Percentiles rank a stretch among this genome's conserved stretches.
Evolutionary conservation across 2,329 filamentous ascomycete species (phyloP).

Genomic region (Xylaria sp.): DNA sequence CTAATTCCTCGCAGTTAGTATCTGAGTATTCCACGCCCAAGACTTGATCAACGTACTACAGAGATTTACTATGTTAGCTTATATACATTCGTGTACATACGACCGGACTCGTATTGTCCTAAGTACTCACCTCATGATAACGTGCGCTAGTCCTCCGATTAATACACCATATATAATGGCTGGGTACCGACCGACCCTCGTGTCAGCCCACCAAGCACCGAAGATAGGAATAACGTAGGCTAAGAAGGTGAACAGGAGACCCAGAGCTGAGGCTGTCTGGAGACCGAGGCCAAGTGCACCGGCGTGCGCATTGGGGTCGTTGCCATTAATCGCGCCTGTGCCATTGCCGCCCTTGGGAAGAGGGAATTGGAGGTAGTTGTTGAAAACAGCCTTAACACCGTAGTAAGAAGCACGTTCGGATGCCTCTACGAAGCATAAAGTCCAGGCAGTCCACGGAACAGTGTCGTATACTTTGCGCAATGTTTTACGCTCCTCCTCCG

Average conservation of each 20-base stretch:
- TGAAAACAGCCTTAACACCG: constrained; percentile 61
- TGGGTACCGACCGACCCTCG: constrained; percentile 73
- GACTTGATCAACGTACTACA: constrained; percentile 23
- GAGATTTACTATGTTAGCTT: constrained; percentile 15
- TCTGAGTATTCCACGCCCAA: not conserved
- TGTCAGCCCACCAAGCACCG: constrained; percentile 68
- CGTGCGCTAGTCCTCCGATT: constrained; percentile 70
- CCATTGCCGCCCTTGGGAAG: constrained; percentile 53
- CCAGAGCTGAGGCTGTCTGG: constrained; percentile 59
- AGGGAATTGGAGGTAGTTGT: constrained; percentile 66
- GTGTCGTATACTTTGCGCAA: constrained; percentile 59
- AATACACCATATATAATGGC: constrained; percentile 68
- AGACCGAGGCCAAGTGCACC: constrained; percentile 58
- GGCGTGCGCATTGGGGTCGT: constrained; percentile 48
- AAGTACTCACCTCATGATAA: constrained; percentile 60
- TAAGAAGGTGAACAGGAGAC: constrained; percentile 59
- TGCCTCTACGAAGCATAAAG: constrained; percentile 62
- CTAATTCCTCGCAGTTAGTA: constrained; percentile 40
- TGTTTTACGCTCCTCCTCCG: constrained; percentile 57
- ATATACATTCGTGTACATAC: not conserved
- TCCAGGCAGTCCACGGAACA: constrained; percentile 58
- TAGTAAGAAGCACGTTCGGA: constrained; percentile 66
- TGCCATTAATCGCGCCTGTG: constrained; percentile 45
- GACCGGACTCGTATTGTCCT: no score
- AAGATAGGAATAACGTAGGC: constrained; percentile 54